These are phyloP conservation scores for Fusarium succisae DNA, from an alignment of 2,329 filamentous ascomycete genomes.

Conservation along the genomic window DNA sequence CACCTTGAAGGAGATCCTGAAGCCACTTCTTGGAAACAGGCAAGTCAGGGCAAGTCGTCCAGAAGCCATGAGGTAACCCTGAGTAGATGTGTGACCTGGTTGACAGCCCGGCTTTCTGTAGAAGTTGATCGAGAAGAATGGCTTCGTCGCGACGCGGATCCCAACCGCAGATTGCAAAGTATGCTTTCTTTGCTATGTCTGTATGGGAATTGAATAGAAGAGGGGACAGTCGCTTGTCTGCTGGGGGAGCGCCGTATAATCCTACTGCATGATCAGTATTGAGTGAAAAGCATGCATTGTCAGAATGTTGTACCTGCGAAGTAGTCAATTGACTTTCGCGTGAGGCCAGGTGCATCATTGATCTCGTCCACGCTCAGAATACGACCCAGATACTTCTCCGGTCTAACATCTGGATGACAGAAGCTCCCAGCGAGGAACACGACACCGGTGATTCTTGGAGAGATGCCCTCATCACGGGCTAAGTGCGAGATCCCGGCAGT, in stretches of 20 bases:
- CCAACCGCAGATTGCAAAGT: conserved; percentile 58
- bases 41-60: conserved; percentile 50
- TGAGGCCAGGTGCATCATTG: conserved; percentile 46
- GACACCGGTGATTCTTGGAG: conserved; percentile 55
- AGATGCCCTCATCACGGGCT: conserved; percentile 48
- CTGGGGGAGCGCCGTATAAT: conserved; percentile 41
- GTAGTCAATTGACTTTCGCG: conserved; percentile 49
- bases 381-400: conserved; percentile 48
- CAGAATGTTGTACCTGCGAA: conserved; percentile 39
- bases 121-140: conserved; percentile 54
- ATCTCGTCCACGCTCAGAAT: conserved; percentile 51
- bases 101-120: conserved; percentile 46
- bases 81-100: conserved; percentile 53
- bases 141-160: conserved; percentile 61
- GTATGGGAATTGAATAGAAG: conserved; percentile 47
- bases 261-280: conserved; percentile 11
- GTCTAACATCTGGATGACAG: conserved; percentile 51
- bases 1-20: conserved; percentile 38
- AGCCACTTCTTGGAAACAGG: conserved; percentile 45
- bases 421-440: conserved; percentile 58
- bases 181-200: conserved; percentile 46
- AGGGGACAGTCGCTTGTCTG: conserved; percentile 53
- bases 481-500: conserved; percentile 56
- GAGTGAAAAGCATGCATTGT: too few species aligned
- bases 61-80: conserved; percentile 54